Percentiles rank a stretch among this genome's conserved stretches.
Evolutionary conservation across 805 yeast genomes (phyloP).

Genomic region (Lipomyces chichibuensis): DNA sequence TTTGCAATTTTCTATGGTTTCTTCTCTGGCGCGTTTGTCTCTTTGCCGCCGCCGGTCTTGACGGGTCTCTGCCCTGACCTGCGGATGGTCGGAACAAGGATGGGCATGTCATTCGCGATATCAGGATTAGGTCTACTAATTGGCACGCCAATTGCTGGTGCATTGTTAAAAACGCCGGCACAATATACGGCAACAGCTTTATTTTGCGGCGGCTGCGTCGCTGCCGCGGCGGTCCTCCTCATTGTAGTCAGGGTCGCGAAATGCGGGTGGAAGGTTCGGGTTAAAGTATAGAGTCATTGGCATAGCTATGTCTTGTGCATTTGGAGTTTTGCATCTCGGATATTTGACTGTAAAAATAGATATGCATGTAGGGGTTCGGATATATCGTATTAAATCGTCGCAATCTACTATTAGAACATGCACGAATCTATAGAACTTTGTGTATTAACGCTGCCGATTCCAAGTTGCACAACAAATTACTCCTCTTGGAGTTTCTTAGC

Average conservation of each 20-base stretch:
- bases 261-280: constrained; percentile 3
- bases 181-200: constrained; percentile 14
- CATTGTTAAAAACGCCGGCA: constrained; percentile 38
- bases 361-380: not conserved
- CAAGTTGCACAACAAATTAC: not conserved
- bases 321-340: not conserved
- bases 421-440: not conserved
- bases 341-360: not conserved
- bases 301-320: not conserved
- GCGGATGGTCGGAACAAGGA: constrained; percentile 44
- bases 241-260: constrained; percentile 11
- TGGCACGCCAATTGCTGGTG: constrained; percentile 44
- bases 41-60: constrained; percentile 43
- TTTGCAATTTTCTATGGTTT: constrained; percentile 43
- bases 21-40: constrained; percentile 43
- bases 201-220: constrained; percentile 31
- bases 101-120: constrained; percentile 64
- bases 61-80: constrained; percentile 39
- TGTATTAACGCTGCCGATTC: too few relatives aligned
- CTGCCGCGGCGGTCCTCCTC: constrained; percentile 13
- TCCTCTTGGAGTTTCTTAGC: not conserved
- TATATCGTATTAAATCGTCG: not conserved
- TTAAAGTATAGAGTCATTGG: not conserved
- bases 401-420: not conserved
- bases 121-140: constrained; percentile 55